Base-by-base conservation (phyloP, 2,329 filamentous ascomycete genomes). In the Drechslerella coelobrocha region DNA sequence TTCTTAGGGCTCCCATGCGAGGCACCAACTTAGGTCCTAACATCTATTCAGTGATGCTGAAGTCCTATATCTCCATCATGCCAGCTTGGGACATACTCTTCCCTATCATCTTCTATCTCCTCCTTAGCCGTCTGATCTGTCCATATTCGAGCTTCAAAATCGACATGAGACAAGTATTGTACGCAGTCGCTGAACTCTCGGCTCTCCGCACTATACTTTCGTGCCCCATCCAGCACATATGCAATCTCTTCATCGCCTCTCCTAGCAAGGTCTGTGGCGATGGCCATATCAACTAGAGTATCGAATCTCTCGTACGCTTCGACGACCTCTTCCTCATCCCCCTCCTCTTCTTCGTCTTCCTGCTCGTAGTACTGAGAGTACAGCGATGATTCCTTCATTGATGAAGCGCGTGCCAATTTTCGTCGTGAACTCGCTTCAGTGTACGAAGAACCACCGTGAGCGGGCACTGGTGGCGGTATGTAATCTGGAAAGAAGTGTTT, bases 211-310 rank as follows among this genome's bases (percentile, higher is more conserved):
- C 19, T 21, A 29, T 56, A 57, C 5, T 9, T 31, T 31, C 45
- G 50, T 14, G 27, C 24, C 2, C 10, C 52, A 10, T 56, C 24
- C 9, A 69, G 12, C 2, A 52, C 26, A 10, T 27, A 53, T 14
- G 9, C 29, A 3, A 61, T 27, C 10, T 57, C 34, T n/a, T 12
- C 1, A 21, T 61, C 34, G 1, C 56, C 51, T 2, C 48, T 26
- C 12, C 19, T 17, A 19, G 56, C 63, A 9, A 57, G 43, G 14
- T 19, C 45, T 7, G 10, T 45, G 8, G 63, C 52, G n/a, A 57
- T 17, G 7, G 56, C 63, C 34, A 69, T 26, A 21, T 52, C 29
- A n/a, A 43, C 51, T 2, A 69, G 52, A 2, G 63, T 69, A n/a
- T 57, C 9, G 8, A 69, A 27, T 23, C 52, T 48, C 0, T 51